A percentile compares a stretch with the other conserved stretches of the same genome.
Evolutionary conservation across 2,329 filamentous ascomycete species (phyloP).

Genomic region (Westerdykella sp.): DNA sequence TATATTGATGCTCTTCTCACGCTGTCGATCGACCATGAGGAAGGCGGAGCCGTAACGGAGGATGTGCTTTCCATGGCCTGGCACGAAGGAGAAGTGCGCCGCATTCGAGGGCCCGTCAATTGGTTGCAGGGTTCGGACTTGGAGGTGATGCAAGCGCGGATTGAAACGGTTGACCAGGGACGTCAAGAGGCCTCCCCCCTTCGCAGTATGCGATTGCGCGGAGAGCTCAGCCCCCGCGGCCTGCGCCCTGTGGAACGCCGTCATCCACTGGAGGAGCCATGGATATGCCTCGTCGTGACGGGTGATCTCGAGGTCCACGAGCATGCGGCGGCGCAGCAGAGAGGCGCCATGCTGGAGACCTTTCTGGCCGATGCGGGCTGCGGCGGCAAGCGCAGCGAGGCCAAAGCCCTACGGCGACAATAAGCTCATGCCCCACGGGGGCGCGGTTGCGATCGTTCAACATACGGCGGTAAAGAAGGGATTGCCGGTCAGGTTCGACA

Average conservation of each 20-base stretch:
- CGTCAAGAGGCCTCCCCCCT: slow-evolving; percentile 41
- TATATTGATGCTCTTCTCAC: slow-evolving; percentile 75
- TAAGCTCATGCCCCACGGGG: slow-evolving; percentile 25
- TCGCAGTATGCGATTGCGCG: slow-evolving; percentile 7
- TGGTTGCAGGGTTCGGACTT: slow-evolving; percentile 58
- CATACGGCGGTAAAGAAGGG: slow-evolving; percentile 52
- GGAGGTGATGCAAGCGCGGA: slow-evolving; percentile 56
- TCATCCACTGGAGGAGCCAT: slow-evolving; percentile 94
- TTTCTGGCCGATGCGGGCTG: slow-evolving; percentile 71
- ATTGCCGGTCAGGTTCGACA: slow-evolving; percentile 44
- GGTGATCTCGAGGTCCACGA: slow-evolving; percentile 94
- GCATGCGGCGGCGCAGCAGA: slow-evolving; percentile 73
- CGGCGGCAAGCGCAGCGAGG: slow-evolving; percentile 80
- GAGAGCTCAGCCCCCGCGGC: slow-evolving; percentile 39
- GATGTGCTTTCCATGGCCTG: slow-evolving; percentile 83
- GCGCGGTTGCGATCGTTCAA: slow-evolving; percentile 42
- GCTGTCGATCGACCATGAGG: slow-evolving; percentile 78
- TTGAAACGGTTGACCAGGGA: slow-evolving; percentile 53
- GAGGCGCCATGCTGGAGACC: slow-evolving; percentile 66
- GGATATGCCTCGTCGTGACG: slow-evolving; percentile 88
- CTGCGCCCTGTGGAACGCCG: slow-evolving; percentile 65
- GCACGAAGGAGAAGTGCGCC: slow-evolving; percentile 81
- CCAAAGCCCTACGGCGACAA: slow-evolving; percentile 62
- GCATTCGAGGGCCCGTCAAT: slow-evolving; percentile 62
- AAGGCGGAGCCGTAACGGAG: slow-evolving; percentile 82